A percentile compares a stretch with the other conserved stretches of the same genome.
Conservation (phyloP, 495 filamentous ascomycete species). For the Aspergillus bertholletiae region DNA sequence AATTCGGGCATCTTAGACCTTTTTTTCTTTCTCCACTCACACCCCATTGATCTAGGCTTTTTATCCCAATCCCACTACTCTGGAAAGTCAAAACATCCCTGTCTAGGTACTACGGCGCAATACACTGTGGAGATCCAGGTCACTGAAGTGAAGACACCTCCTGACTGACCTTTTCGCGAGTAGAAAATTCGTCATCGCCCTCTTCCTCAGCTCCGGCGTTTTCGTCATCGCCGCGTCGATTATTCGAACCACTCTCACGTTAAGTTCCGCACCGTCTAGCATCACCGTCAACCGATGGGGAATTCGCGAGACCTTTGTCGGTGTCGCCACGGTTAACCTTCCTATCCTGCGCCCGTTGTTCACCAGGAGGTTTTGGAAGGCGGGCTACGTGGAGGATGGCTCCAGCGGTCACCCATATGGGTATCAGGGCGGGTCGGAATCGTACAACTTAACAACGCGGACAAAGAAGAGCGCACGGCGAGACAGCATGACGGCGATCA, state of each 20-base stretch:
- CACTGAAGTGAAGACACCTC: not conserved
- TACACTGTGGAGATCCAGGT: too few relatives aligned
- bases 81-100: conserved; percentile 3
- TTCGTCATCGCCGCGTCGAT: conserved; percentile 3
- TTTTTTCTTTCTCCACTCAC: not conserved
- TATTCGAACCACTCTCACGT: not conserved
- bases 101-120: too few relatives aligned
- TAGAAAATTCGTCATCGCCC: conserved; percentile 2
- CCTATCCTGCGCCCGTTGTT: not conserved
- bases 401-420: not conserved
- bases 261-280: not conserved
- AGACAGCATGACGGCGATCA: conserved; percentile 3
- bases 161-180: not conserved
- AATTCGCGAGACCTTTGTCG: conserved; percentile 2
- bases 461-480: not conserved
- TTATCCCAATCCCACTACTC: not conserved
- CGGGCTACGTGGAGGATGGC: not conserved
- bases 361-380: not conserved
- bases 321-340: not conserved
- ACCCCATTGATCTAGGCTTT: not conserved
- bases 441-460: not conserved
- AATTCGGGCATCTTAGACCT: not conserved
- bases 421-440: not conserved
- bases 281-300: conserved; percentile 2
- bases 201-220: conserved; percentile 3